Evolutionary conservation across 1,284 basidiomycete genomes (phyloP), one percentile per base, ranked within the genome.

Genomic region (Pseudozyma sp.): DNA sequence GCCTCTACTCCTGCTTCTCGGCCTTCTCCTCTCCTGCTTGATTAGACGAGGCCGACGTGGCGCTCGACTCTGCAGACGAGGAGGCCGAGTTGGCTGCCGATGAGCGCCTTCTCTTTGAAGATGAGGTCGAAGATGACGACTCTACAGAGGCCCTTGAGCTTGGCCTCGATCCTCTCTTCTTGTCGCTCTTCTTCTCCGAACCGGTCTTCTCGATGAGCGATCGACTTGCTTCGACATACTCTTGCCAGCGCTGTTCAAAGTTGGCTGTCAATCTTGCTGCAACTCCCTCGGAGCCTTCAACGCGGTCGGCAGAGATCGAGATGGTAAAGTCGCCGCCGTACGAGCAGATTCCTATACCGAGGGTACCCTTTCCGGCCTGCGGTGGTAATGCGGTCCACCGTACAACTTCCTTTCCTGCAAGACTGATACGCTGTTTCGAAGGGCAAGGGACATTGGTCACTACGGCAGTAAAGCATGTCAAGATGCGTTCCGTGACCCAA

Each of bases 381-480:
- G 83, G 83, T 1, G 83, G 83, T 12, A 78, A 47, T 0, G 79
- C 82, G 10, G 65, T 75, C 77, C 78, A 79, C 9, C 64, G 19
- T 2, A 71, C 67, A 25, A 82, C 77, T 35, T 75, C 56, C 34
- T 65, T 44, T 4, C 71, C 81, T 0, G 73, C 81, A 8, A 83
- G 54, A 36, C 59, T 16, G 53, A 81, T 73, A 11, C 74, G 63
- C 52, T 77, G 65, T 44, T 69, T 70, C 16, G 70, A 62, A 1
- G 79, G 79, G 18, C 83, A 83, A 14, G 83, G 82, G 12, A 84
- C 82, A 47, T 84, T 84, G 21, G 82, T 84, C 16, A 83, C 63
- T 5, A 84, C 78, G 10, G 80, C 82, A 1, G 72, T 75, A 38
- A 78, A 71, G 4, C 44, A 71, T 9, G 70, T 64, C n/a, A 80